Base-by-base conservation (phyloP, 1,284 basidiomycete genomes). In the Meira miltonrushii region DNA sequence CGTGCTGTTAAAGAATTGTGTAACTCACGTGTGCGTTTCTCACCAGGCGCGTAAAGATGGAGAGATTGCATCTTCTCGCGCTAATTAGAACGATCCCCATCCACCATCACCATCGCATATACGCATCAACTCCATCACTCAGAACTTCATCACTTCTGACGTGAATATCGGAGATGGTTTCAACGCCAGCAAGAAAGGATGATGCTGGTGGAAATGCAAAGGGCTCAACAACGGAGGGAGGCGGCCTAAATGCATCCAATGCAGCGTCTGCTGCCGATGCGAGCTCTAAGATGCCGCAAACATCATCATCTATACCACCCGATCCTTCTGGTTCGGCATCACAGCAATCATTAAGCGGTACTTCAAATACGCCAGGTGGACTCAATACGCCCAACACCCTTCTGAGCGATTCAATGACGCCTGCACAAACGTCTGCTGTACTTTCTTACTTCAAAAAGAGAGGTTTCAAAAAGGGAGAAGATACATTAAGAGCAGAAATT, bases 371-470 rank as follows among this genome's bases (percentile, higher is more conserved):
- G 3, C 28, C 28, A 33, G 28, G 28, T 33, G 28, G 28, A 33
- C 8, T 33, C 3, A 33, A 33, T 33, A 33, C 28, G 8, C 28
- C 28, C 3, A 33, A 33, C 28, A 48, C 46, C 3, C 25, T 23
- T 21, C 17, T 23, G 5, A 48, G 17, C 17, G 46, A 38, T 53
- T 13, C 37, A 13, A 39, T 53, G 50, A 28, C 17, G 12, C 17
- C 50, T 3, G 5, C 37, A 4, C 50, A 53, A 33, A 50, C 59
- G 7, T 25, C 55, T 12, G 81, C 87, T 12, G 85, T 95, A 44
- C 81, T 91, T 62, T 89, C 92, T 58, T 96, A 94, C 78, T 83
- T 95, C 51, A 86, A 87, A 56, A 81, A 86, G 25, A 84, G 91
- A 54, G 92, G 93, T 4, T 87, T 91, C 79, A 82, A 84, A 69